A percentile compares a stretch with the other conserved stretches of the same genome.
These are phyloP conservation scores for Metschnikowia santaceciliae DNA, from an alignment of 805 yeast genomes.

Conservation along the genomic window DNA sequence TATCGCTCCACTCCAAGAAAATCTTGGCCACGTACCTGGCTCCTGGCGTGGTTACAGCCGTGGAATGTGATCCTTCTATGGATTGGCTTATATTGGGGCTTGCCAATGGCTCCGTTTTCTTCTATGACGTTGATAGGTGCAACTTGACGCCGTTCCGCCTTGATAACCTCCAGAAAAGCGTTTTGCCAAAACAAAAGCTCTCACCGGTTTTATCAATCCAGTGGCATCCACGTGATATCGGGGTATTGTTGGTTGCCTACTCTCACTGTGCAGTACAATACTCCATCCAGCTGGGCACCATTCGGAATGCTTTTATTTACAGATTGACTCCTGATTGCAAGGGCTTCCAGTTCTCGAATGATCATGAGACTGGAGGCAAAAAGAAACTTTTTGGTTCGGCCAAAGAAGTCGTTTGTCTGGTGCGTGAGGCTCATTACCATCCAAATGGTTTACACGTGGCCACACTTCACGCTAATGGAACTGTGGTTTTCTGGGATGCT, in stretches of 20 bases:
- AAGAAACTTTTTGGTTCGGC: conserved; percentile 37
- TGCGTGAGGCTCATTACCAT: conserved; percentile 67
- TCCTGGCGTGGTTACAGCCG: conserved; percentile 62
- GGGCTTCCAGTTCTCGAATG: conserved; percentile 43
- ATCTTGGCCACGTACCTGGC: conserved; percentile 58
- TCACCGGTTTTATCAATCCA: conserved; percentile 66
- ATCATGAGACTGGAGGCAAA: conserved; percentile 36
- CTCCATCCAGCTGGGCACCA: conserved; percentile 56
- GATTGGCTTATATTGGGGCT: conserved; percentile 86
- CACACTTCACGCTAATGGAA: conserved; percentile 77
- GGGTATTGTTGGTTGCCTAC: conserved; percentile 72
- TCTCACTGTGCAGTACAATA: conserved; percentile 64
- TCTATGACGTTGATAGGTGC: conserved; percentile 82
- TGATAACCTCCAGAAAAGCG: conserved; percentile 62
- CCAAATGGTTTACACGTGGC: conserved; percentile 88
- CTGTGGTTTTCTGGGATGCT: conserved; percentile 91
- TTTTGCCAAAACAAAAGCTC: conserved; percentile 52
- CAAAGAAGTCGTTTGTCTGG: conserved; percentile 30
- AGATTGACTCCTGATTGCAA: conserved; percentile 64
- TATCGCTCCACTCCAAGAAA: conserved; percentile 63
- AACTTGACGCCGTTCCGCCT: conserved; percentile 59
- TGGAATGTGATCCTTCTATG: conserved; percentile 78
- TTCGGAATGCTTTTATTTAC: conserved; percentile 57
- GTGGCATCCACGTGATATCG: conserved; percentile 88
- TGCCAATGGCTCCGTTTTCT: conserved; percentile 65